phyloP scores from a whole-genome alignment of 148 eudicot genomes.

The Amaranthus cruentus region DNA sequence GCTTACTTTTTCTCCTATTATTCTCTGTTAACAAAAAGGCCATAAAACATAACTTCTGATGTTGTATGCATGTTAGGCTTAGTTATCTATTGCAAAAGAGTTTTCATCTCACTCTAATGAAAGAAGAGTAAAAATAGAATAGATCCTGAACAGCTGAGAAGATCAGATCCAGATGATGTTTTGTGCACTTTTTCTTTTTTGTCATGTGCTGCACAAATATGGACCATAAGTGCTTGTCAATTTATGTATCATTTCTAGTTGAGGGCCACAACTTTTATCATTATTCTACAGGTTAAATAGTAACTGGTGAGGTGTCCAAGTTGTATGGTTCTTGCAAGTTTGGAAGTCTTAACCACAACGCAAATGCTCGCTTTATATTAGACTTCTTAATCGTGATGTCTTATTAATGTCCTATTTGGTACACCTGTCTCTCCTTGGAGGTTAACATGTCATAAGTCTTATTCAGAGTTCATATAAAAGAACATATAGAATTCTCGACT shows the following conservation, averaged over 20 bases:
- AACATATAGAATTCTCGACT: background rate
- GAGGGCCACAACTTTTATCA: background rate
- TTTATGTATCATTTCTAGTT: background rate
- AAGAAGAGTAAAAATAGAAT: too few relatives aligned
- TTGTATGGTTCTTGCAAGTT: background rate
- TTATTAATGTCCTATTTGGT: background rate
- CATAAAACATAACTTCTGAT: background rate
- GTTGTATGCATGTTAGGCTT: background rate
- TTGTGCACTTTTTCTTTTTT: conserved; percentile 2
- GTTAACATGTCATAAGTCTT: background rate
- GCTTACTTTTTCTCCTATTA: too few relatives aligned
- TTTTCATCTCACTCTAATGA: too few relatives aligned
- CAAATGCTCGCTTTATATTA: background rate
- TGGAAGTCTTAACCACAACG: background rate
- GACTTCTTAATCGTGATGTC: background rate
- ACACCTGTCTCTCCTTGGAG: background rate
- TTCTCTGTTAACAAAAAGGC: background rate
- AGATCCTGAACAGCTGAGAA: background rate
- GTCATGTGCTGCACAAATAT: conserved; percentile 4
- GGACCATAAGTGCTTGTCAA: background rate
- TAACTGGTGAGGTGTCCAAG: background rate
- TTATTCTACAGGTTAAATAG: background rate
- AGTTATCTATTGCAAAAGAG: background rate
- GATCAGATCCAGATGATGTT: background rate
- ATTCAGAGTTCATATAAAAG: background rate